phyloP scores from a whole-genome alignment of 1,284 basidiomycete species.

The Leccinum huronense region DNA sequence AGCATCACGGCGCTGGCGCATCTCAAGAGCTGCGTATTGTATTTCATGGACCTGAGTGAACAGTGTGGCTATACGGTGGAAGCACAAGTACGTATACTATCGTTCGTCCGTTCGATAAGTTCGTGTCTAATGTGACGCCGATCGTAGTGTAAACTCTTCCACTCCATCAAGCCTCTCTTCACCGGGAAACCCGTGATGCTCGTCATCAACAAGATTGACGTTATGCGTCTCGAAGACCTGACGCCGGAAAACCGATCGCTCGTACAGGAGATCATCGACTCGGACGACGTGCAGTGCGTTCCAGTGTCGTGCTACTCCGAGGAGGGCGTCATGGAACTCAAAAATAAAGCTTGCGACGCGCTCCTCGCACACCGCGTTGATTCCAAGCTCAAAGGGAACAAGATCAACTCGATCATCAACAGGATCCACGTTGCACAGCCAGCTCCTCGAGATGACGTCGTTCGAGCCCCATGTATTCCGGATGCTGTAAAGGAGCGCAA shows the following conservation, averaged over 20 bases:
- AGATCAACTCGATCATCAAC: constrained; percentile 89
- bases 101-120: not conserved
- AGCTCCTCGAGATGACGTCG: constrained; percentile 81
- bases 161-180: constrained; percentile 96
- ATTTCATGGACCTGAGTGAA: constrained; percentile 97
- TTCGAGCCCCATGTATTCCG: constrained; percentile 84
- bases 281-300: constrained; percentile 69
- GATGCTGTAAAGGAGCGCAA: constrained; percentile 72
- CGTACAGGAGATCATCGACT: constrained; percentile 82
- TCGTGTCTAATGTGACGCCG: constrained; percentile 4
- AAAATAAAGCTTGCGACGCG: constrained; percentile 90
- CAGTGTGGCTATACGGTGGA: constrained; percentile 95
- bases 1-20: constrained; percentile 95
- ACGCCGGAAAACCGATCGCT: constrained; percentile 69
- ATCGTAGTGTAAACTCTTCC: constrained; percentile 88
- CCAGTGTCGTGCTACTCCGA: constrained; percentile 92
- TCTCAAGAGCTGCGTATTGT: constrained; percentile 86
- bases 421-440: constrained; percentile 93
- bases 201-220: constrained; percentile 96
- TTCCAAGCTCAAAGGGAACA: constrained; percentile 88
- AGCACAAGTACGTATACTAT: constrained; percentile 65
- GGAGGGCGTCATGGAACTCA: constrained; percentile 93
- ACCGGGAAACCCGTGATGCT: constrained; percentile 87
- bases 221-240: constrained; percentile 82
- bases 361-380: constrained; percentile 92